A percentile compares a stretch with the other conserved stretches of the same genome.
These are phyloP conservation scores for Bombardia bombarda DNA, from an alignment of 495 filamentous ascomycete species.

Conservation along the genomic window DNA sequence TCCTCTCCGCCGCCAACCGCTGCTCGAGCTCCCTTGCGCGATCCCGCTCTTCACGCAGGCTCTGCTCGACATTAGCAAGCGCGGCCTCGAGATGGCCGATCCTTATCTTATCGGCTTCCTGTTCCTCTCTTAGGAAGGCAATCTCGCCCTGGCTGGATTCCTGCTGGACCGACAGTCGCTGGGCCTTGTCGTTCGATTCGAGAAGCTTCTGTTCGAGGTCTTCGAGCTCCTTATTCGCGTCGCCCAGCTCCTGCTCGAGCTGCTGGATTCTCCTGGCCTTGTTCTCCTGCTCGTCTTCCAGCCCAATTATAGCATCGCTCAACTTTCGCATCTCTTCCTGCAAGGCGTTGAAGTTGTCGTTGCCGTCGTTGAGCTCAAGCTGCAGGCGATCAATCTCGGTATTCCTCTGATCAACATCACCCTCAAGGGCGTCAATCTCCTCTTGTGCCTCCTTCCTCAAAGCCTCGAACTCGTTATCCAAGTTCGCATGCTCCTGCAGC, in stretches of 20 bases:
- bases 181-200: slow-evolving; percentile 76
- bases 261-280: slow-evolving; percentile 56
- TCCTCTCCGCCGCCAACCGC: slow-evolving; percentile 65
- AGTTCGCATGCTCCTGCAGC: slow-evolving; percentile 64
- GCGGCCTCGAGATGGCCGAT: slow-evolving; percentile 86
- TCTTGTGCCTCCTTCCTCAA: slow-evolving; percentile 73
- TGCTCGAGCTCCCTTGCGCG: slow-evolving; percentile 70
- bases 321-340: slow-evolving; percentile 88
- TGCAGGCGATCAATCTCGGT: slow-evolving; percentile 66
- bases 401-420: slow-evolving; percentile 62
- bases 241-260: slow-evolving; percentile 64
- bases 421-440: slow-evolving; percentile 76
- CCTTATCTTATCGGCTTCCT: slow-evolving; percentile 95
- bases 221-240: slow-evolving; percentile 70
- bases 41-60: slow-evolving; percentile 72
- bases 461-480: slow-evolving; percentile 72
- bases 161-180: slow-evolving; percentile 78
- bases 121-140: slow-evolving; percentile 90
- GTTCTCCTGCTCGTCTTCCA: slow-evolving; percentile 78
- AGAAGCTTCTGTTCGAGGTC: slow-evolving; percentile 65
- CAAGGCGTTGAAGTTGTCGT: slow-evolving; percentile 75
- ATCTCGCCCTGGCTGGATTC: slow-evolving; percentile 92
- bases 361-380: slow-evolving; percentile 58
- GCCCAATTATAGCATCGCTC: slow-evolving; percentile 70
- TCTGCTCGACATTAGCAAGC: slow-evolving; percentile 63